These are phyloP conservation scores for Leccinellum luteum DNA, from an alignment of 768 basidiomycete species.

Conservation along the genomic window DNA sequence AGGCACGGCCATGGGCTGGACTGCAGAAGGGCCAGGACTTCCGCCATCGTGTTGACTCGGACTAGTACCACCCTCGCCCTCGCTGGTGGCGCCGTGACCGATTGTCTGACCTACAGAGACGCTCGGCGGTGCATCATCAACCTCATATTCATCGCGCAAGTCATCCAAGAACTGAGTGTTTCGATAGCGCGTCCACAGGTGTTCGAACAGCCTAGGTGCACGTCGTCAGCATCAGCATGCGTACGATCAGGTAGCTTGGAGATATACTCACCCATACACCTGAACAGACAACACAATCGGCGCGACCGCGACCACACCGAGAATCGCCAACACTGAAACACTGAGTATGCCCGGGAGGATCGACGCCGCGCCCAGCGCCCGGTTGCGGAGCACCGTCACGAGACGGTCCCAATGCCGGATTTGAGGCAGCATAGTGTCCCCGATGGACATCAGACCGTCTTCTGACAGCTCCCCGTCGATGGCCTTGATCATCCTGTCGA, in stretches of 20 bases:
- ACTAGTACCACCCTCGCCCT: too few species aligned
- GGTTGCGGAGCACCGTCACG: not conserved
- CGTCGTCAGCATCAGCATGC: not conserved
- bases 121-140: too few species aligned
- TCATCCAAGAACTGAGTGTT: conserved; percentile 4
- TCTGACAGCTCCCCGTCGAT: not conserved
- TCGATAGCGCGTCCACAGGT: not conserved
- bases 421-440: not conserved
- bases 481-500: not conserved
- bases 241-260: not conserved
- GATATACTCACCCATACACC: conserved; percentile 10
- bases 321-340: conserved; percentile 17
- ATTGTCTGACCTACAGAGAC: not conserved
- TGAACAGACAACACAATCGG: conserved; percentile 11
- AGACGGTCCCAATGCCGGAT: not conserved
- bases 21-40: not conserved
- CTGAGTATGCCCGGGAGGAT: conserved; percentile 18
- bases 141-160: not conserved
- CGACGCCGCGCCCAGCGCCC: not conserved
- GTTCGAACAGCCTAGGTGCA: not conserved
- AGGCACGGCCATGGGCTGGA: not conserved
- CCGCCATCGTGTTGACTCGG: not conserved
- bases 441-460: not conserved
- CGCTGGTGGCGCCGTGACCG: not conserved
- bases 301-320: conserved; percentile 2